Conservation (phyloP, 768 basidiomycete species). For the Suillus luteus region DNA sequence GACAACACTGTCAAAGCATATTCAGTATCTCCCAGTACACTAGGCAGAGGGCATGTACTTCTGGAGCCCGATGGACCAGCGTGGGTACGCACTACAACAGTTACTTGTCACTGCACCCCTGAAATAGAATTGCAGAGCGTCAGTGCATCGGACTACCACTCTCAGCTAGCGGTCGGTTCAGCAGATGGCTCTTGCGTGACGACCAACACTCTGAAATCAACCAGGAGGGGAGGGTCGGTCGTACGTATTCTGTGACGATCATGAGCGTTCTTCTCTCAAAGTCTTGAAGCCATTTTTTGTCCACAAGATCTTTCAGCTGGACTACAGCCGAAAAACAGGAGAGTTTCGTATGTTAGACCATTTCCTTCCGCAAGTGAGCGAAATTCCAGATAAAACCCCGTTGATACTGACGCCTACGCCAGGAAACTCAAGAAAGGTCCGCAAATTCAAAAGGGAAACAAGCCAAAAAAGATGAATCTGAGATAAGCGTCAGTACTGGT, state of each 20-base stretch:
- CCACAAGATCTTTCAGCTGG: constrained; percentile 83
- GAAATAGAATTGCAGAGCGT: constrained; percentile 50
- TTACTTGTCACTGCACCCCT: not conserved
- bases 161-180: constrained; percentile 79
- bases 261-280: constrained; percentile 5
- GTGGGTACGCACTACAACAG: constrained; percentile 61
- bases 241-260: constrained; percentile 42
- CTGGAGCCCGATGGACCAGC: constrained; percentile 78
- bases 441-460: constrained; percentile 37
- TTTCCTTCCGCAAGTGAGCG: constrained; percentile 68
- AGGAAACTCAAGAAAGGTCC: constrained; percentile 51
- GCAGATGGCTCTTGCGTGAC: constrained; percentile 83
- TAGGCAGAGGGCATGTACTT: constrained; percentile 71
- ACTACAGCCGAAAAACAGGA: constrained; percentile 75
- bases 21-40: constrained; percentile 68
- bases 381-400: not conserved
- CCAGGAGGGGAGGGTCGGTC: constrained; percentile 69
- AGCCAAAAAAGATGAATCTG: constrained; percentile 26
- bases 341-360: constrained; percentile 89
- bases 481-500: constrained; percentile 46
- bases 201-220: constrained; percentile 68
- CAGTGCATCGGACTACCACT: constrained; percentile 80
- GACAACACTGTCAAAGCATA: constrained; percentile 81
- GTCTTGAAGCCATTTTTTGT: constrained; percentile 65
- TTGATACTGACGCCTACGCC: constrained; percentile 10